phyloP scores from a whole-genome alignment of 352 stramenopile species.

The Globisporangium yorkense region DNA sequence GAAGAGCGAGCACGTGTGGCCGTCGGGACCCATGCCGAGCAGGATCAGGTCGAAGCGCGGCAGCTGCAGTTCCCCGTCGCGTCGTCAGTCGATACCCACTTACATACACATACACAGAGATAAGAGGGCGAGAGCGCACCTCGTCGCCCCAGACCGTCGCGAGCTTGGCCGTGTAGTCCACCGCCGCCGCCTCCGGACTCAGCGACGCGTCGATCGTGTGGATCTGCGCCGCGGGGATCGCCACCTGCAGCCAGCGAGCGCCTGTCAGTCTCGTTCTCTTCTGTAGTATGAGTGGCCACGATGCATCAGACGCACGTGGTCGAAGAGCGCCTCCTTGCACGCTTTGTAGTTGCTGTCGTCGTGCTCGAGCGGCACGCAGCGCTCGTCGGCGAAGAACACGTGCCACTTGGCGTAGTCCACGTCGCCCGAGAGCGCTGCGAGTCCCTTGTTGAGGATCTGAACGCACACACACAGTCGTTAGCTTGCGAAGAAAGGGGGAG shows the following conservation, averaged over 20 bases:
- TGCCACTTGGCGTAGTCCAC: constrained; percentile 96
- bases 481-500: too few relatives aligned
- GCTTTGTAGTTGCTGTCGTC: constrained; percentile 95
- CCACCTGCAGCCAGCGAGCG: constrained; percentile 21
- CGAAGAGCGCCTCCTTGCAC: constrained; percentile 88
- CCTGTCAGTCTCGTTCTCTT: neutral
- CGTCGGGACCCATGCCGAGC: constrained; percentile 97
- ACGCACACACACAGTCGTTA: neutral
- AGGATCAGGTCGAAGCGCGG: constrained; percentile 94
- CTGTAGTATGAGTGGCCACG: too few relatives aligned
- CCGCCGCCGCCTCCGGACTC: constrained; percentile 52
- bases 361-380: constrained; percentile 90
- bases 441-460: constrained; percentile 78
- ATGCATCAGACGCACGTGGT: constrained; percentile 36
- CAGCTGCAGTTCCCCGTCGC: constrained; percentile 25
- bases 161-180: constrained; percentile 74
- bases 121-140: constrained; percentile 15
- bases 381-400: constrained; percentile 98
- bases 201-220: constrained; percentile 89
- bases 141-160: constrained; percentile 53
- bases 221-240: constrained; percentile 79
- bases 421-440: constrained; percentile 65
- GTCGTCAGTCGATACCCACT: neutral
- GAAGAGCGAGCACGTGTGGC: constrained; percentile 98
- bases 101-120: neutral